A percentile compares a stretch with the other conserved stretches of the same genome.
Evolutionary conservation across 2,329 filamentous ascomycete genomes (phyloP).

Genomic region (Elsinoe australis): DNA sequence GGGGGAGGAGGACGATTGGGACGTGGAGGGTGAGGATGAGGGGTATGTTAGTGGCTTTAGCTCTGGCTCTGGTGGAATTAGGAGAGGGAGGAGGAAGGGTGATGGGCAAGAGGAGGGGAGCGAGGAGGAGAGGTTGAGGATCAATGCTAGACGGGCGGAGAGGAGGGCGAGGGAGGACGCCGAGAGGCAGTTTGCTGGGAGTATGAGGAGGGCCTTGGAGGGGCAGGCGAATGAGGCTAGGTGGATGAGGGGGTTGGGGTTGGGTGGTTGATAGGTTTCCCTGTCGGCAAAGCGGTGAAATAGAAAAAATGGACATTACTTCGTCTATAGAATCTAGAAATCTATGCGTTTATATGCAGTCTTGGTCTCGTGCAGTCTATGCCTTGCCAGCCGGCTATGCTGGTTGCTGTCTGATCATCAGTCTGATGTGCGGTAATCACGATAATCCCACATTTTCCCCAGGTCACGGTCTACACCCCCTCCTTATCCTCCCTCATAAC

Average conservation of each 20-base stretch:
- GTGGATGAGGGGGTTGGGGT: slow-evolving; percentile 61
- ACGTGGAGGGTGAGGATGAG: slow-evolving; percentile 29
- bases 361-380: too few relatives aligned
- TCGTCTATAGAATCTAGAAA: not conserved
- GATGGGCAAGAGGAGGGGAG: slow-evolving; percentile 20
- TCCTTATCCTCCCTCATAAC: too few relatives aligned
- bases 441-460: too few relatives aligned
- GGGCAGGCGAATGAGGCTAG: slow-evolving; percentile 70
- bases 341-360: too few relatives aligned
- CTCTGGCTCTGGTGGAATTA: too few relatives aligned
- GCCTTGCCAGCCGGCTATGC: too few relatives aligned
- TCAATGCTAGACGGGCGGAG: slow-evolving; percentile 37
- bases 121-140: slow-evolving; percentile 36
- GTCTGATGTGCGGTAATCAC: too few relatives aligned
- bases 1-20: slow-evolving; percentile 19
- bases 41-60: slow-evolving; percentile 25
- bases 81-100: not conserved
- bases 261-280: slow-evolving; percentile 34
- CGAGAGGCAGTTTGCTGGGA: slow-evolving; percentile 56
- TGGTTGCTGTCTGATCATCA: too few relatives aligned
- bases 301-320: too few relatives aligned
- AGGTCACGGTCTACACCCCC: too few relatives aligned
- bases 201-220: slow-evolving; percentile 68
- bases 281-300: too few relatives aligned
- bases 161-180: slow-evolving; percentile 47